Conservation (phyloP, 257 asterid genomes). For the Solanum pinnatisectum region DNA sequence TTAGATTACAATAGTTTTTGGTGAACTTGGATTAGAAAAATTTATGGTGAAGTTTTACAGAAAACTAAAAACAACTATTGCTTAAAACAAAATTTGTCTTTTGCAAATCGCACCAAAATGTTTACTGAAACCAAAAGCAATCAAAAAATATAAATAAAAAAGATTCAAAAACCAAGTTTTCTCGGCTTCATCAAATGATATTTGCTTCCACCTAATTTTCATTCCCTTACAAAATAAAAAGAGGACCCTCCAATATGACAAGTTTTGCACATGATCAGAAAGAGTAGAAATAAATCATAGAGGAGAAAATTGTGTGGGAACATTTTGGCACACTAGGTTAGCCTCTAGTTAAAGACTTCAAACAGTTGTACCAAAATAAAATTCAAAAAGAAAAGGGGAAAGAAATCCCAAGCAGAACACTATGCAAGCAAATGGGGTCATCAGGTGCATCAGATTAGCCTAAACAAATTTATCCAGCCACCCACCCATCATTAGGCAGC, state of each 20-base stretch:
- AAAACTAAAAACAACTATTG: not conserved
- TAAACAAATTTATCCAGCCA: not conserved
- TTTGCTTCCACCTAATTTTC: not conserved
- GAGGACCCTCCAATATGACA: not conserved
- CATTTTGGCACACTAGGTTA: not conserved
- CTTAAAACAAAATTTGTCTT: not conserved
- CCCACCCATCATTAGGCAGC: not conserved
- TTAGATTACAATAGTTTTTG: not conserved
- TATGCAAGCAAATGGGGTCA: not conserved
- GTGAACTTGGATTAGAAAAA: not conserved
- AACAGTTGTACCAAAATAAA: not conserved
- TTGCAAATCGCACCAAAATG: not conserved
- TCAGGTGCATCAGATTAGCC: not conserved
- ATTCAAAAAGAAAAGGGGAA: not conserved
- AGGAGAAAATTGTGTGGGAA: not conserved
- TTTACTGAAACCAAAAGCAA: not conserved
- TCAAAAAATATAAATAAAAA: not conserved
- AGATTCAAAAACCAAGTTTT: not conserved
- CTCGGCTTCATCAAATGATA: not conserved
- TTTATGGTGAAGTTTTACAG: not conserved
- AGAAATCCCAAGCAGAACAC: not conserved
- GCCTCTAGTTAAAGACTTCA: not conserved
- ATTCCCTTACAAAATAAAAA: not conserved
- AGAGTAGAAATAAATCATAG: not conserved
- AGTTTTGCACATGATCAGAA: not conserved